Percentiles rank a stretch among this genome's conserved stretches.
Evolutionary conservation across 768 basidiomycete genomes (phyloP).

Genomic region (Boletus sp.): DNA sequence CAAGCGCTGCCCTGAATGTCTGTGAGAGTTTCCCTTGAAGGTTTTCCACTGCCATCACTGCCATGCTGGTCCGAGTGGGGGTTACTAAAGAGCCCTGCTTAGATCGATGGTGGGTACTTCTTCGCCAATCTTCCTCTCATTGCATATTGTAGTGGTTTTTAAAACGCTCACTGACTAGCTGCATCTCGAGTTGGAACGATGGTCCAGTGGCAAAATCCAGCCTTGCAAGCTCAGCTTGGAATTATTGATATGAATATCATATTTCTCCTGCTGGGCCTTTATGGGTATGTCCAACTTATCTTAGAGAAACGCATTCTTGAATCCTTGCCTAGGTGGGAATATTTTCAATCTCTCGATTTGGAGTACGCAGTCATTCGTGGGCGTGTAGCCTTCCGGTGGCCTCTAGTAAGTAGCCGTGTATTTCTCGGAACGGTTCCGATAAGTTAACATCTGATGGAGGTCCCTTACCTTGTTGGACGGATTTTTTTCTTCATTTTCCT

Average conservation of each 20-base stretch:
- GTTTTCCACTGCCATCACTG: background rate
- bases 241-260: constrained; percentile 2
- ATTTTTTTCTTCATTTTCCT: constrained; percentile 15
- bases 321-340: constrained; percentile 24
- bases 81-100: background rate
- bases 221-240: background rate
- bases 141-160: background rate
- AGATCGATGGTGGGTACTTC: background rate
- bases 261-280: constrained; percentile 22
- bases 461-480: constrained; percentile 28
- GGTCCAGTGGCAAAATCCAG: constrained; percentile 19
- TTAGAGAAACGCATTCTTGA: background rate
- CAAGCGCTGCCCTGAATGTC: background rate
- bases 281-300: constrained; percentile 15
- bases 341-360: constrained; percentile 14
- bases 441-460: constrained; percentile 2
- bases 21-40: constrained; percentile 7
- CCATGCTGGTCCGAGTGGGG: background rate
- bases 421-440: background rate
- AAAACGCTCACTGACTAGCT: background rate
- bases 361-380: constrained; percentile 26
- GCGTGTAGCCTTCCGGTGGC: constrained; percentile 25
- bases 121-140: background rate
- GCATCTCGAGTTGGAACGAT: constrained; percentile 4
- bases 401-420: constrained; percentile 16